Evolutionary conservation across 192 early-diverging fungal genomes (phyloP).

Genomic region (Rhizophagus clarus): DNA sequence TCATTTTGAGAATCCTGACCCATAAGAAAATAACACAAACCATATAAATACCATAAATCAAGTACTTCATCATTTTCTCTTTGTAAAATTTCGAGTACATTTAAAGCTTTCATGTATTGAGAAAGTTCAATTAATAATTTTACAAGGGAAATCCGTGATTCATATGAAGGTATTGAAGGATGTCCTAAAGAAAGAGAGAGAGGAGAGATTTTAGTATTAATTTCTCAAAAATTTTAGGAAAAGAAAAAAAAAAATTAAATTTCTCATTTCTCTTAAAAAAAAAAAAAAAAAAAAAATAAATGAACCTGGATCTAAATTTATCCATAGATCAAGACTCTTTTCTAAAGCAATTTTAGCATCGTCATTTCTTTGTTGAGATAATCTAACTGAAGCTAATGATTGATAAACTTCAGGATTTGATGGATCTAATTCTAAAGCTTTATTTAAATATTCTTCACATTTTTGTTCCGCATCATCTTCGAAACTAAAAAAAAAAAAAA

Average conservation of each 20-base stretch:
- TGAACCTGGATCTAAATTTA: slow-evolving; percentile 52
- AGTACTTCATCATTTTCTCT: slow-evolving; percentile 92
- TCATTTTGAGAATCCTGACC: slow-evolving; percentile 55
- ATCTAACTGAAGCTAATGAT: slow-evolving; percentile 83
- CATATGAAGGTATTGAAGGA: slow-evolving; percentile 74
- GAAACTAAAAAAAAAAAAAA: slow-evolving; percentile 62
- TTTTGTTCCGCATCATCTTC: slow-evolving; percentile 85
- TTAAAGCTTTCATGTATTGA: slow-evolving; percentile 76
- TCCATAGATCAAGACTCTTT: slow-evolving; percentile 74
- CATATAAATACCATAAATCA: slow-evolving; percentile 95
- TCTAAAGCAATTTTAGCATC: slow-evolving; percentile 75
- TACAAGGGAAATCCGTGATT: slow-evolving; percentile 77
- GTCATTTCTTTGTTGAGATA: slow-evolving; percentile 80
- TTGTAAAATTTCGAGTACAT: slow-evolving; percentile 76
- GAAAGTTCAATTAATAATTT: slow-evolving; percentile 88
- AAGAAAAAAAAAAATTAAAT: too few species aligned
- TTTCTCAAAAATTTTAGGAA: too few species aligned
- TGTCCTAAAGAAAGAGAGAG: slow-evolving; percentile 37
- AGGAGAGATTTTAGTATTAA: slow-evolving; percentile 19
- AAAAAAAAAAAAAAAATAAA: slow-evolving; percentile 8
- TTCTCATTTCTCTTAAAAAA: too few species aligned
- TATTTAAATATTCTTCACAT: slow-evolving; percentile 73
- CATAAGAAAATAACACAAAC: slow-evolving; percentile 87
- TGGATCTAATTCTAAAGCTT: slow-evolving; percentile 70
- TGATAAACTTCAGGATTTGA: slow-evolving; percentile 84